A percentile compares a stretch with the other conserved stretches of the same genome.
These are phyloP conservation scores for Melastoma candidum DNA, from an alignment of 441 rosid species.

Conservation along the genomic window DNA sequence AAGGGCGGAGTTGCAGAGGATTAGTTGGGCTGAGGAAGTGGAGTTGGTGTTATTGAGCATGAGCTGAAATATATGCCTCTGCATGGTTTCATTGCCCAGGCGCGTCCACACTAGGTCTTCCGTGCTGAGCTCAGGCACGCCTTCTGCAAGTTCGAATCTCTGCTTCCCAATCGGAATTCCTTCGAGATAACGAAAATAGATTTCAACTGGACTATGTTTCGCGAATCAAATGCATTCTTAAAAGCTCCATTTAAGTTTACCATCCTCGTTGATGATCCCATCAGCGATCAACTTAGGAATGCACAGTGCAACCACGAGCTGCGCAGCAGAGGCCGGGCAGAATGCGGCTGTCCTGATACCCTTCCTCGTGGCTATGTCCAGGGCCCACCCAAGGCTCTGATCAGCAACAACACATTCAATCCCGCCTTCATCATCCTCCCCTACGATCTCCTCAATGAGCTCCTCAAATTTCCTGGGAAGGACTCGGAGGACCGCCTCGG, in stretches of 20 bases:
- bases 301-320: neutral
- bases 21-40: neutral
- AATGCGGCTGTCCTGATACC: neutral
- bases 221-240: neutral
- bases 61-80: neutral
- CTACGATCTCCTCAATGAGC: neutral
- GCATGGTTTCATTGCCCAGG: neutral
- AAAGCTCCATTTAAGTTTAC: neutral
- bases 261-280: neutral
- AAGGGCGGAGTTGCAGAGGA: neutral
- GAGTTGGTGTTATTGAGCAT: neutral
- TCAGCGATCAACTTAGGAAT: slow-evolving; percentile 1
- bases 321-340: neutral
- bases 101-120: neutral
- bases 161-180: neutral
- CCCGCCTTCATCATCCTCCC: neutral
- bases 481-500: neutral
- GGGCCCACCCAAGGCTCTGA: neutral
- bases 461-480: neutral
- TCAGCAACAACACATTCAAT: neutral
- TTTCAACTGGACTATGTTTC: neutral
- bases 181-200: neutral
- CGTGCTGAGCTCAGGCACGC: neutral
- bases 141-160: neutral
- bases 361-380: neutral